phyloP scores from a whole-genome alignment of 83 land plant species.

The Isoetes engelmannii region DNA sequence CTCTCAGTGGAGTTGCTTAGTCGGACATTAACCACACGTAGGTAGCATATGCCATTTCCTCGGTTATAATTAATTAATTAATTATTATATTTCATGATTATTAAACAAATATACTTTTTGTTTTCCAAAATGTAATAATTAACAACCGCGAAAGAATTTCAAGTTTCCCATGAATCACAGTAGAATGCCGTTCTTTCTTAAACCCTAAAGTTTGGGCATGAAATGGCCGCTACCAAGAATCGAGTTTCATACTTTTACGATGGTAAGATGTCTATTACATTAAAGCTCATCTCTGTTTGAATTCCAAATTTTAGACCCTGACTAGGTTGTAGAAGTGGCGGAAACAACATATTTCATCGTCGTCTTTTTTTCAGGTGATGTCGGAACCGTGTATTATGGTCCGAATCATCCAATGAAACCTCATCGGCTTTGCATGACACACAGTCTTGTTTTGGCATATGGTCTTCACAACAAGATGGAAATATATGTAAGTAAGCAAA shows the following conservation, averaged over 20 bases:
- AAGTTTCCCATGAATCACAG: too few relatives aligned
- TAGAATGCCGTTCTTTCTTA: too few relatives aligned
- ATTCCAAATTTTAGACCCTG: too few relatives aligned
- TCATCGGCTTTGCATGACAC: constrained; percentile 98
- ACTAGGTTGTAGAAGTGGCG: not conserved
- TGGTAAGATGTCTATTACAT: constrained; percentile 17
- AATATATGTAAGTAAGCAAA: constrained; percentile 72
- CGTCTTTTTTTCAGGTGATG: constrained; percentile 66
- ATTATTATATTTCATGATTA: too few relatives aligned
- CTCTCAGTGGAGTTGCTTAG: too few relatives aligned
- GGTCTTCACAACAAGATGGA: constrained; percentile 98
- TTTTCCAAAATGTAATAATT: too few relatives aligned
- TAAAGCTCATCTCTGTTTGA: not conserved
- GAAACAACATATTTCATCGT: not conserved
- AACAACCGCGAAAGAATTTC: too few relatives aligned
- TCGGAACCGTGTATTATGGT: constrained; percentile 96
- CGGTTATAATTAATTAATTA: too few relatives aligned
- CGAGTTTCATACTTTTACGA: constrained; percentile 43
- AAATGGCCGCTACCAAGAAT: constrained; percentile 27
- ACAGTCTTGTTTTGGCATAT: constrained; percentile 87
- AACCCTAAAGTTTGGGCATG: too few relatives aligned
- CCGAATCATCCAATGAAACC: constrained; percentile 99
- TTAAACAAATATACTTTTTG: too few relatives aligned
- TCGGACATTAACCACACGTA: too few relatives aligned
- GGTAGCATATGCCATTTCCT: too few relatives aligned